Evolutionary conservation across 2,329 filamentous ascomycete species (phyloP), one percentile per base, ranked within the genome.

Genomic region (Botrytis fabae): DNA sequence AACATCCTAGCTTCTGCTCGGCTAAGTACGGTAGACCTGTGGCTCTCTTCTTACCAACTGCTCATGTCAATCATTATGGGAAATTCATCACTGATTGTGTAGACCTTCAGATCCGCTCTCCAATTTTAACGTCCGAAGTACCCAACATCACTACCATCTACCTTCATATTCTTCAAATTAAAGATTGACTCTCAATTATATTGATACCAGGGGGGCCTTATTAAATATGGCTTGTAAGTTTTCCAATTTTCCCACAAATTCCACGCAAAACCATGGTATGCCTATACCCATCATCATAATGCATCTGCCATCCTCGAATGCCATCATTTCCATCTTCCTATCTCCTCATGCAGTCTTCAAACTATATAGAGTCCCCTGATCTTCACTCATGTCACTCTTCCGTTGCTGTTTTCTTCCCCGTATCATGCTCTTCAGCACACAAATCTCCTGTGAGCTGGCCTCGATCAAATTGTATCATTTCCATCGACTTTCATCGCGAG

Each of bases 141-240:
- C 74, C 72, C 71, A 71, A 64, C 72, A 76, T 64, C 72, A 73
- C 75, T 60, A 51, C 71, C 75, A 42, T 38, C 44, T 72, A 59
- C 40, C 70, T 68, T 57, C 28, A 51, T 70, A 54, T 62, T 59
- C 60, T 73, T 63, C 44, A 63, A 73, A 72, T 70, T 71, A 71
- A 76, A 66, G 74, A 72, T 69, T 69, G 76, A 74, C 72, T 70
- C 71, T 73, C 69, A 25, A 64, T 25, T 62, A 64, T 73, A 69
- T 75, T 74, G 70, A 74, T 79, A 74, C 57, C 72, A 70, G 59
- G 78, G 77, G 76, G 77, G 77, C 78, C 76, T 77, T 77, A 64
- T 74, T 75, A 65, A 78, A 62, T 71, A 82, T 82, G 82, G 82
- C 82, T 82, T 82, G 82, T 83, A 81, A 82, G 82, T 83, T 28